Evolutionary conservation across 1,284 basidiomycete genomes (phyloP).

Genomic region (Rhodotorula sp.): DNA sequence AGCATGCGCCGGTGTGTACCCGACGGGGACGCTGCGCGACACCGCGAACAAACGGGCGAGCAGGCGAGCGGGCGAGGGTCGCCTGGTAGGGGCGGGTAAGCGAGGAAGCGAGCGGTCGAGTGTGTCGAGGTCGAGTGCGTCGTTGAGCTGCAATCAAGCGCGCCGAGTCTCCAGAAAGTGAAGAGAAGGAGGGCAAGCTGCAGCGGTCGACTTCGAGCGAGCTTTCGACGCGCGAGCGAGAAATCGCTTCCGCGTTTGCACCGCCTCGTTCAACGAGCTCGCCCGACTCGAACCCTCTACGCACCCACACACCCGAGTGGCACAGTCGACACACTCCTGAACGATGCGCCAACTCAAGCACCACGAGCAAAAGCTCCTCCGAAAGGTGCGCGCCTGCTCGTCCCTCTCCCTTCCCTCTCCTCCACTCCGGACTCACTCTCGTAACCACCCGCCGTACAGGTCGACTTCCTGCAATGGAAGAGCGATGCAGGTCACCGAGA

Average conservation of each 20-base stretch:
- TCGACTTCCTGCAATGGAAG: constrained; percentile 74
- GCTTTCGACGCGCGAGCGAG: neutral
- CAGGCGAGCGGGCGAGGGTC: too few species aligned
- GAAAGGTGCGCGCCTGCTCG: constrained; percentile 68
- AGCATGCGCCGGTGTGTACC: too few species aligned
- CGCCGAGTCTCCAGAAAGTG: neutral
- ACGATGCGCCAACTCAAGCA: constrained; percentile 82
- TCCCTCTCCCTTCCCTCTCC: constrained; percentile 10
- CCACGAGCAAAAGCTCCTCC: constrained; percentile 83
- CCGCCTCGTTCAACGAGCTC: neutral
- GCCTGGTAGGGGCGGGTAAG: neutral
- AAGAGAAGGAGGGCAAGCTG: neutral
- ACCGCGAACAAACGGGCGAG: too few species aligned
- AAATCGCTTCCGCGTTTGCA: neutral
- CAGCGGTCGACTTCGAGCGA: neutral
- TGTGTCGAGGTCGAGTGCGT: neutral
- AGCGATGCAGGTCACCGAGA: constrained; percentile 89
- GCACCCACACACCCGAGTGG: neutral
- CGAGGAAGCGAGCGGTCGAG: neutral
- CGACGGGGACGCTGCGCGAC: too few species aligned
- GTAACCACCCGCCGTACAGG: constrained; percentile 2
- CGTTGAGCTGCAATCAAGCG: neutral
- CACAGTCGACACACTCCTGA: neutral
- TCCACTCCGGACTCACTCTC: neutral
- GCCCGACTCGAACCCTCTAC: neutral